phyloP scores from a whole-genome alignment of 2,329 filamentous ascomycete species.

The Coleophoma eucalyptorum region DNA sequence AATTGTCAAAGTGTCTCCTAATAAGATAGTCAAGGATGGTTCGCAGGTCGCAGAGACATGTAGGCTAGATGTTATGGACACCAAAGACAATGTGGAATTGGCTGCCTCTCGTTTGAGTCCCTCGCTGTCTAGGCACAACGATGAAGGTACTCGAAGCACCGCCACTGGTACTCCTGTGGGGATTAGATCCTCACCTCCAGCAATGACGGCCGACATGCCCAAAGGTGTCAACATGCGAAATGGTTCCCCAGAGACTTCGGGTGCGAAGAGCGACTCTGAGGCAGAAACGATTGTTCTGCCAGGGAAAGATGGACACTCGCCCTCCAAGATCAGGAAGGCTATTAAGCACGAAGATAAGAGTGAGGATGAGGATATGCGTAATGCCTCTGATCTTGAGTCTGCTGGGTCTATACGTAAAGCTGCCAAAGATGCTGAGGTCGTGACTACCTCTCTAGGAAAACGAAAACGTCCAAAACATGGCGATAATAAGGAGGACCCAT shows the following conservation, averaged over 20 bases:
- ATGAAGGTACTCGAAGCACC: slow-evolving; percentile 14
- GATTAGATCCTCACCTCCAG: slow-evolving; percentile 26
- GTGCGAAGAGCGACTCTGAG: slow-evolving; percentile 60
- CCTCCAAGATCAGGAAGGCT: slow-evolving; percentile 55
- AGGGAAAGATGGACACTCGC: slow-evolving; percentile 61
- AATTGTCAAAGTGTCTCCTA: slow-evolving; percentile 28
- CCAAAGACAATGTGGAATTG: slow-evolving; percentile 18
- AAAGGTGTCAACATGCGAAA: slow-evolving; percentile 17
- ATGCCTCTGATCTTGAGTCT: slow-evolving; percentile 10
- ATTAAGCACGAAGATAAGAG: slow-evolving; percentile 62
- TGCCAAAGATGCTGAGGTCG: slow-evolving; percentile 22
- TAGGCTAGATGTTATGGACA: slow-evolving; percentile 28
- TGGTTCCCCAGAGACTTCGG: slow-evolving; percentile 8
- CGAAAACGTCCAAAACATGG: slow-evolving; percentile 42
- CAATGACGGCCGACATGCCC: slow-evolving; percentile 10
- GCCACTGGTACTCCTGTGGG: slow-evolving; percentile 17
- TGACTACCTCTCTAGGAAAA: slow-evolving; percentile 34
- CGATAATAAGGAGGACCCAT: slow-evolving; percentile 15
- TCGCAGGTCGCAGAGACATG: slow-evolving; percentile 21
- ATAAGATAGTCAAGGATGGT: slow-evolving; percentile 23
- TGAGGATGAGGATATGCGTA: slow-evolving; percentile 43
- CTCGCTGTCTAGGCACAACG: slow-evolving; percentile 12
- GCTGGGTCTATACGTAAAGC: neutral
- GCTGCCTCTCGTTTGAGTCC: slow-evolving; percentile 14
- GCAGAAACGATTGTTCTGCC: slow-evolving; percentile 69